Evolutionary conservation across 1,139 yeast genomes (phyloP), one percentile per base, ranked within the genome.

Genomic region (Yamadazyma atlantica): DNA sequence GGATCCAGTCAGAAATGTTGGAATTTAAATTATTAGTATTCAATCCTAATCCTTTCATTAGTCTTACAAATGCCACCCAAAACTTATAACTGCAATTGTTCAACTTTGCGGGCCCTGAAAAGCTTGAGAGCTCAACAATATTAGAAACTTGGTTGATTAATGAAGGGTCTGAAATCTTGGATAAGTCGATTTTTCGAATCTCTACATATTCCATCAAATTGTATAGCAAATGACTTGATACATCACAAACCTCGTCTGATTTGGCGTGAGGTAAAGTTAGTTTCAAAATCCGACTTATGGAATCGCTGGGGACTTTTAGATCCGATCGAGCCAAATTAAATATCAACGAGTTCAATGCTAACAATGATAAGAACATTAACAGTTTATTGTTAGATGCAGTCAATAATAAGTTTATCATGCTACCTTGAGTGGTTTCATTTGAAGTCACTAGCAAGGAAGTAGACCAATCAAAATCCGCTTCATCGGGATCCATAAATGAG

Each of bases 61-160:
- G 48, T n/a, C 57, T 56, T 17, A 66, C 54, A 6, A 76, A 46
- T 0, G 67, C 50, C 37, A 65, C 56, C 89, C 90, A 83, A 42
- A 82, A 77, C 13, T 54, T 49, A 32, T 78, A 60, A 6, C 84
- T 64, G 38, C 71, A 75, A 33, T 71, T 60, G 36, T 68, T 62
- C 1, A 81, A 40, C 1, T 41, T 25, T 1, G 57, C 51, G 0
- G 92, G 90, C 0, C 90, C 90, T 50, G 73, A 75, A 1, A 79
- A 62, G 31, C 77, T 82, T 0, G 85, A 61, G 11, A 76, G 54
- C 31, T 80, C 84, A 29, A 75, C 58, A 2, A 78, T 39, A 23
- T 70, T 73, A 33, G 72, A 74, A 18, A 79, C 54, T 46, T 74
- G 77, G 27, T 66, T 73, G 1, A 62, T 39, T 4, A 78, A 37